Evolutionary conservation across 495 filamentous ascomycete genomes (phyloP).

Genomic region (Rhizodiscina lignyota): DNA sequence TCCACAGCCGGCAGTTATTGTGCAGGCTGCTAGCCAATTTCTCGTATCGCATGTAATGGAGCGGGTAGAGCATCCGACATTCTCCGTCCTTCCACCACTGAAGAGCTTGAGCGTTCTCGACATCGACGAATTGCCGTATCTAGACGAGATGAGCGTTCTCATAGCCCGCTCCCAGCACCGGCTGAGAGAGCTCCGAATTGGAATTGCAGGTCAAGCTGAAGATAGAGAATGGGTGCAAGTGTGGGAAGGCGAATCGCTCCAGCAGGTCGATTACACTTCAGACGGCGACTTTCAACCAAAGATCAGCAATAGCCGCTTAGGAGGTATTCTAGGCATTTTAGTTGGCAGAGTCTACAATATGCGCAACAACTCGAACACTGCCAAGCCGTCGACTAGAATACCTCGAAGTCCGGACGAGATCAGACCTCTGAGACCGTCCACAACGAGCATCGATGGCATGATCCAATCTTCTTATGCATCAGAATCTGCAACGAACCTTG

Average conservation of each 20-base stretch:
- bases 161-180: conserved; percentile 53
- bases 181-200: conserved; percentile 63
- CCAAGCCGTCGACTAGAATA: background rate
- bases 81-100: conserved; percentile 69
- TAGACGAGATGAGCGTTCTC: conserved; percentile 76
- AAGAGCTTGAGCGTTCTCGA: conserved; percentile 71
- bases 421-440: background rate
- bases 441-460: background rate
- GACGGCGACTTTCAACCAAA: conserved; percentile 6
- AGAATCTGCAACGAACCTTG: background rate
- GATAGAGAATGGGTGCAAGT: conserved; percentile 40
- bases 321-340: conserved; percentile 61
- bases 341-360: conserved; percentile 50
- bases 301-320: conserved; percentile 28
- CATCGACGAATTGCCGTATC: conserved; percentile 73
- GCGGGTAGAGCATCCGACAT: conserved; percentile 66
- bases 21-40: conserved; percentile 8
- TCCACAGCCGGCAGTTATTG: conserved; percentile 7
- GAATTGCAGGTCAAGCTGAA: conserved; percentile 48
- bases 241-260: conserved; percentile 39
- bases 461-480: background rate
- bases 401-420: conserved; percentile 4
- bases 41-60: conserved; percentile 7
- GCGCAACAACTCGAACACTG: conserved; percentile 19
- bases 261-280: conserved; percentile 38